Percentiles rank a stretch among this genome's conserved stretches.
These are phyloP conservation scores for Kazachstania taianensis DNA, from an alignment of 805 yeast genomes.

Conservation along the genomic window DNA sequence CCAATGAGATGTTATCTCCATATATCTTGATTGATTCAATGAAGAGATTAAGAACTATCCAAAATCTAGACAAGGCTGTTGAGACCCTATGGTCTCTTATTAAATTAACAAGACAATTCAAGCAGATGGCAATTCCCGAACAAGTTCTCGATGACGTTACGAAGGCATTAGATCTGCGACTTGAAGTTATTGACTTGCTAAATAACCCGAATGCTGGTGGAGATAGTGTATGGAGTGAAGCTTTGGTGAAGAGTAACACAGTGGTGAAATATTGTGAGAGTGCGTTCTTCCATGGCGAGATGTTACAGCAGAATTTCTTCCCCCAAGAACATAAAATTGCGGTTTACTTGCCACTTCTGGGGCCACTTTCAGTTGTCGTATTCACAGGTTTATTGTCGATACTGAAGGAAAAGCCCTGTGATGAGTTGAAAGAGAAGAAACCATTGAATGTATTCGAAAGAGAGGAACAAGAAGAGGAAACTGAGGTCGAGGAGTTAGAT, in stretches of 20 bases:
- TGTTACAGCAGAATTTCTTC: conserved; percentile 91
- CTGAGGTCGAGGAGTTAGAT: conserved; percentile 4
- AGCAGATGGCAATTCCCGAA: conserved; percentile 76
- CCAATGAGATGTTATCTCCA: conserved; percentile 37
- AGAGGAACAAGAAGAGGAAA: conserved; percentile 2
- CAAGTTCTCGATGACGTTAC: conserved; percentile 51
- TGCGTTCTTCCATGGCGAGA: conserved; percentile 88
- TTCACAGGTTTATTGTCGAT: conserved; percentile 41
- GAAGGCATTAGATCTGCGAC: conserved; percentile 36
- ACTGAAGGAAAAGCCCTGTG: conserved; percentile 28
- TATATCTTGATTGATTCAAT: conserved; percentile 54
- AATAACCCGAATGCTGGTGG: conserved; percentile 26
- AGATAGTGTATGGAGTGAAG: conserved; percentile 35
- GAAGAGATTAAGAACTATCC: conserved; percentile 46
- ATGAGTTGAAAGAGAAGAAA: neutral
- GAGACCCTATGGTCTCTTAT: conserved; percentile 66
- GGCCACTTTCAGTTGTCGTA: conserved; percentile 69
- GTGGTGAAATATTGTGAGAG: conserved; percentile 32
- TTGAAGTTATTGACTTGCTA: conserved; percentile 20
- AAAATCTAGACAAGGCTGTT: conserved; percentile 51
- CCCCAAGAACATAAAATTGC: conserved; percentile 96
- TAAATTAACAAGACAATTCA: conserved; percentile 56
- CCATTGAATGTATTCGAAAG: neutral
- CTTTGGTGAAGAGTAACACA: conserved; percentile 47
- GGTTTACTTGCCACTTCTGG: conserved; percentile 80